Evolutionary conservation across 2,329 filamentous ascomycete species (phyloP).

Genomic region (Sclerotinia trifoliorum): DNA sequence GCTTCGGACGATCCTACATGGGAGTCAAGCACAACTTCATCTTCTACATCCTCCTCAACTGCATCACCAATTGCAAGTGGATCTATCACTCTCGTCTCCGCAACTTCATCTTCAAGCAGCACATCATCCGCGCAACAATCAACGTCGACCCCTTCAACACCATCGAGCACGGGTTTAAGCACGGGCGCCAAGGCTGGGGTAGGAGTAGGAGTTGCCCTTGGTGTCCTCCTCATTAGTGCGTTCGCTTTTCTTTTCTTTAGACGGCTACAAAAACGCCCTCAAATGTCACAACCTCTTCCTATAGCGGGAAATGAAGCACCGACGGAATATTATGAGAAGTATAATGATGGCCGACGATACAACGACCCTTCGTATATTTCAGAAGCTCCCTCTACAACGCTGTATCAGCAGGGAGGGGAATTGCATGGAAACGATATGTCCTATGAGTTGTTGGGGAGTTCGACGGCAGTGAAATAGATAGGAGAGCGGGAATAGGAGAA

Average conservation of each 20-base stretch:
- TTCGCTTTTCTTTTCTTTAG: background rate
- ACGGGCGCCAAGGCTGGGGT: background rate
- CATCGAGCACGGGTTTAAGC: background rate
- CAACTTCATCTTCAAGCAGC: background rate
- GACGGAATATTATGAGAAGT: background rate
- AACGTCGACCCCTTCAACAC: background rate
- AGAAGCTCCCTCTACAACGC: background rate
- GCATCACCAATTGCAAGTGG: background rate
- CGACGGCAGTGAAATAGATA: background rate
- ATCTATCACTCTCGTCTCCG: background rate
- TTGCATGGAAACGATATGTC: background rate
- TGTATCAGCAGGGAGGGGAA: background rate
- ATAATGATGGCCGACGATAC: background rate
- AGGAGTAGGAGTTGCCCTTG: background rate
- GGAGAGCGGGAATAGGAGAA: background rate
- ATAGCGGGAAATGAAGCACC: background rate
- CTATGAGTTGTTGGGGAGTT: background rate
- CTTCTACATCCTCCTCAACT: background rate
- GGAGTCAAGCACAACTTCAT: constrained; percentile 1
- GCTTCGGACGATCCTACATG: constrained; percentile 8
- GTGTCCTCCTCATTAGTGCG: background rate
- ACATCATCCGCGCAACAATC: background rate
- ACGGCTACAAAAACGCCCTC: background rate
- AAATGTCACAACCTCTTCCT: background rate
- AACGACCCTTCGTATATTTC: background rate